These are phyloP conservation scores for Colletotrichum filicis DNA, from an alignment of 2,329 filamentous ascomycete genomes.

Conservation along the genomic window DNA sequence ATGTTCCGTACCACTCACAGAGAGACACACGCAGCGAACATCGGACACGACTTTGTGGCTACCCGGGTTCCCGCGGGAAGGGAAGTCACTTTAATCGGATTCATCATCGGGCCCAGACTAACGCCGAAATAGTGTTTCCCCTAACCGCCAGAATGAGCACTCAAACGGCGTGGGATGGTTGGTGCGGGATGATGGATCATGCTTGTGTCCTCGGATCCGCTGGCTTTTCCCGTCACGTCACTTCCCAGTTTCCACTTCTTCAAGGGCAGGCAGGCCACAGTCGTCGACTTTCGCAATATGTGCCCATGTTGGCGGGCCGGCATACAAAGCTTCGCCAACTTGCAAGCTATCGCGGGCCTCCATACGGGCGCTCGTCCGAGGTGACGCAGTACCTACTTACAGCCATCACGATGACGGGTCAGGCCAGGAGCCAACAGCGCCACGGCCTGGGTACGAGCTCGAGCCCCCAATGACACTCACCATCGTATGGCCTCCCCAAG, in stretches of 20 bases:
- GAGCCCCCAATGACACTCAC: not conserved
- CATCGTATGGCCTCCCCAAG: not conserved
- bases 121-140: not conserved
- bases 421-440: not conserved
- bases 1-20: not conserved
- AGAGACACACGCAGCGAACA: not conserved
- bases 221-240: not conserved
- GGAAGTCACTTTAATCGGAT: not conserved
- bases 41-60: not conserved
- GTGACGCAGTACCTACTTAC: not conserved
- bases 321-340: not conserved
- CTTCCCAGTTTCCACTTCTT: not conserved
- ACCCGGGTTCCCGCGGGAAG: not conserved
- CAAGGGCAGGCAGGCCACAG: not conserved
- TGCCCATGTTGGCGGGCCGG: not conserved
- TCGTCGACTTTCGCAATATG: not conserved
- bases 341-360: not conserved
- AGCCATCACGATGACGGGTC: not conserved
- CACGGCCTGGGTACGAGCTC: not conserved
- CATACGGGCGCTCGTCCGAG: not conserved
- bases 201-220: slow-evolving; percentile 2
- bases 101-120: not conserved
- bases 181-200: slow-evolving; percentile 14
- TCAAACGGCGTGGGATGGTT: not conserved
- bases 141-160: not conserved